Conservation (phyloP, 2,329 filamentous ascomycete genomes). For the Didymella sp. region DNA sequence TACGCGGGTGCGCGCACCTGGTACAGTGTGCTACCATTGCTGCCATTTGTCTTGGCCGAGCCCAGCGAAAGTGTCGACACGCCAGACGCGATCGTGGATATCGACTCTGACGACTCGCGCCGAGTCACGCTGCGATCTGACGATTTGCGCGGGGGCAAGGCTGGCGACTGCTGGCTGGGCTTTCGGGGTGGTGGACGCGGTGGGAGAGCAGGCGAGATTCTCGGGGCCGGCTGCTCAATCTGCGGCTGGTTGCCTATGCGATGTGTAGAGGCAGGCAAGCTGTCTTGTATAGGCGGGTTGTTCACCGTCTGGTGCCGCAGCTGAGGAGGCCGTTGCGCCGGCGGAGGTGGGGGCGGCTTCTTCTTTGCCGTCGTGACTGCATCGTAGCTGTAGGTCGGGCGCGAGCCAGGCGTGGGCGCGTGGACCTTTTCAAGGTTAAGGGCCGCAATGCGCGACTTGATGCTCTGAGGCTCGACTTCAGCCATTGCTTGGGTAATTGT, state of each 20-base stretch:
- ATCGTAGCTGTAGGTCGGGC: conserved; percentile 48
- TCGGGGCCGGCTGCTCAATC: conserved; percentile 26
- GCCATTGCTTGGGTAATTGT: conserved; percentile 36
- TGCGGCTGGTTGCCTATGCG: conserved; percentile 51
- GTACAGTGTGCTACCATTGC: conserved; percentile 43
- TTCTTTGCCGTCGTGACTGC: conserved; percentile 42
- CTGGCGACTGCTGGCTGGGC: conserved; percentile 50
- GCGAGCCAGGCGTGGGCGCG: conserved; percentile 44
- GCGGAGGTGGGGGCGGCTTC: conserved; percentile 49
- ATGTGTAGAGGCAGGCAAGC: conserved; percentile 43
- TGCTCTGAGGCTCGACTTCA: conserved; percentile 38
- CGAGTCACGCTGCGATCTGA: conserved; percentile 49
- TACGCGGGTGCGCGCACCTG: conserved; percentile 63
- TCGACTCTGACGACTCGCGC: conserved; percentile 56
- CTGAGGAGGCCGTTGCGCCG: conserved; percentile 46
- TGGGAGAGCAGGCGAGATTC: conserved; percentile 41
- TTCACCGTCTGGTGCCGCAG: conserved; percentile 49
- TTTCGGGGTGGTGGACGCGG: conserved; percentile 58
- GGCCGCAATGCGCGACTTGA: conserved; percentile 57
- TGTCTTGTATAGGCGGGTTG: conserved; percentile 50
- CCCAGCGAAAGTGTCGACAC: conserved; percentile 58
- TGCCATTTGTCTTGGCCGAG: conserved; percentile 54
- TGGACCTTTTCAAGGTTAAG: conserved; percentile 57
- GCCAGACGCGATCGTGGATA: conserved; percentile 58
- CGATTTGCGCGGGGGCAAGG: conserved; percentile 53